These are phyloP conservation scores for Apocynum venetum DNA, from an alignment of 257 asterid genomes.

Conservation along the genomic window DNA sequence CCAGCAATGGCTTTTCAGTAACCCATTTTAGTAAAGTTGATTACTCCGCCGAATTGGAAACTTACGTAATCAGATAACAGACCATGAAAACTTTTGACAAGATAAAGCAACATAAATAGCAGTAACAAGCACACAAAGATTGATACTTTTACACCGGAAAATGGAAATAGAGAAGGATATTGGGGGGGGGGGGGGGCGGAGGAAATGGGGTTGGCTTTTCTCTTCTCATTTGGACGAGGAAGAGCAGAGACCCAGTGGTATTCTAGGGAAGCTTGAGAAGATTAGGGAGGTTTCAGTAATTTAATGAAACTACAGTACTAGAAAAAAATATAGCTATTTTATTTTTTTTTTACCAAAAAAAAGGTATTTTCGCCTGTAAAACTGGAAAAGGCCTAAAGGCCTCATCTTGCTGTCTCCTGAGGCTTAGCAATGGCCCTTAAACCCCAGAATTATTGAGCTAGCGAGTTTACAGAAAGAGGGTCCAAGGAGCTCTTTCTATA, in stretches of 20 bases:
- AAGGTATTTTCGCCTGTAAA: too few relatives aligned
- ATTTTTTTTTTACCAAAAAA: too few relatives aligned
- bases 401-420: slow-evolving; percentile 16
- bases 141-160: slow-evolving; percentile 4
- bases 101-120: not conserved
- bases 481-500: slow-evolving; percentile 32
- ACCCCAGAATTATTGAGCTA: slow-evolving; percentile 33
- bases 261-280: not conserved
- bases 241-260: too few relatives aligned
- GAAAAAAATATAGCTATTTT: too few relatives aligned
- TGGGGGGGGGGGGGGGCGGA: not conserved
- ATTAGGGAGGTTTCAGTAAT: slow-evolving; percentile 30
- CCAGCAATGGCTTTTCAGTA: slow-evolving; percentile 21
- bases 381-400: slow-evolving; percentile 1
- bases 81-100: not conserved
- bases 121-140: slow-evolving; percentile 6
- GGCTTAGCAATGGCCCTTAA: slow-evolving; percentile 26
- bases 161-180: too few relatives aligned
- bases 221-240: too few relatives aligned
- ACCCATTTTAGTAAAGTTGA: slow-evolving; percentile 5
- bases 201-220: not conserved
- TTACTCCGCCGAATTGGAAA: slow-evolving; percentile 4
- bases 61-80: not conserved
- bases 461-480: slow-evolving; percentile 15
- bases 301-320: too few relatives aligned